Percentiles rank a stretch among this genome's conserved stretches.
phyloP scores from a whole-genome alignment of 805 yeast genomes.

The Nakazawaea ernobii region DNA sequence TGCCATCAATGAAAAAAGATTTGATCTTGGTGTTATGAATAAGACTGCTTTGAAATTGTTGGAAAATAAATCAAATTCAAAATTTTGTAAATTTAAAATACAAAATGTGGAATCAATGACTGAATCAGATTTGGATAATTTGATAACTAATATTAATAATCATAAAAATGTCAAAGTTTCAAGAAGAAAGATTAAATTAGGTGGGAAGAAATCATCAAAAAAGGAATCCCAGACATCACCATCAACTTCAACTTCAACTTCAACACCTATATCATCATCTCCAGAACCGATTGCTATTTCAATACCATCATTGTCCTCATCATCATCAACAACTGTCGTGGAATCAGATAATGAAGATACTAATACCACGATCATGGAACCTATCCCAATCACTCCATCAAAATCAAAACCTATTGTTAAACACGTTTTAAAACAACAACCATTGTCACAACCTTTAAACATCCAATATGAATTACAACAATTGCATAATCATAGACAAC shows the following conservation, averaged over 20 bases:
- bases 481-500: slow-evolving; percentile 7
- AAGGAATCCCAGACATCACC: background rate
- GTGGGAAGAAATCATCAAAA: background rate
- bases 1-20: slow-evolving; percentile 2
- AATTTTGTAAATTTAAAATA: slow-evolving; percentile 6
- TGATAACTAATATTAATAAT: slow-evolving; percentile 7
- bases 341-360: too few relatives aligned
- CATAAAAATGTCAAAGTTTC: slow-evolving; percentile 9
- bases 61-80: slow-evolving; percentile 5
- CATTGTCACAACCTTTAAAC: slow-evolving; percentile 7
- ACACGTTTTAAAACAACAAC: slow-evolving; percentile 7
- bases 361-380: too few relatives aligned
- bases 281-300: too few relatives aligned
- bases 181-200: slow-evolving; percentile 9
- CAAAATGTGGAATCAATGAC: slow-evolving; percentile 6
- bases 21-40: slow-evolving; percentile 8
- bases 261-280: background rate
- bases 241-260: background rate
- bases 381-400: too few relatives aligned
- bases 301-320: too few relatives aligned
- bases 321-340: too few relatives aligned
- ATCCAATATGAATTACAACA: slow-evolving; percentile 7
- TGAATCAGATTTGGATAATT: slow-evolving; percentile 2
- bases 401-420: too few relatives aligned
- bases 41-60: slow-evolving; percentile 9